Evolutionary conservation across 129 eudicot species (phyloP), one percentile per base, ranked within the genome.

Genomic region (Calendula officinalis): DNA sequence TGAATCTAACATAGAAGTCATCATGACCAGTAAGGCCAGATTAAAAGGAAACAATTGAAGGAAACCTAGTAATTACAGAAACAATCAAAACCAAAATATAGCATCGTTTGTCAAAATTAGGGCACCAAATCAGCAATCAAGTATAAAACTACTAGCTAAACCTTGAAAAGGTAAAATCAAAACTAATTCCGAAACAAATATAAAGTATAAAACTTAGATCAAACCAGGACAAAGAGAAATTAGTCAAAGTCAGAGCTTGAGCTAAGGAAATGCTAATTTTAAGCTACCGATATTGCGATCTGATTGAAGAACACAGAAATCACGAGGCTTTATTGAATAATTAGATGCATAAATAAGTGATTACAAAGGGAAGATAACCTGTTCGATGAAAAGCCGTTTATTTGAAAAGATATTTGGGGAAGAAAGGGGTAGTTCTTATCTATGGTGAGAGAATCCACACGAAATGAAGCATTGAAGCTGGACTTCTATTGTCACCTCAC

Each of bases 241-340:
- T 47, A 41, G 67, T 64, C 37, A 70, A 70, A 66, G 41, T 34
- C 40, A 48, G 13, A 58, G 7, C 6, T 14, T 69, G 40, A 55
- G 62, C 48, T 22, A 62, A 43, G 44, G 22, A 45, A 54, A 36
- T 10, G 62, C 30, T 8, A 6, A 12, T 54, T 32, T n/a, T 32
- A 75, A 75, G 60, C 60, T 45, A 69, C 16, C 33, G n/a, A 41
- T 56, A 35, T 40, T 51, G 47, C 72, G 81, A 70, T 77, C 81
- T 70, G 68, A 70, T 57, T 13, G 48, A 68, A 69, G 46, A 76
- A 11, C 56, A 48, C 14, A 7, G 51, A 62, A 62, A 70, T 54
- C 61, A 60, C 3, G 38, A 67, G 30, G 30, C 5, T 55, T 45
- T 14, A 56, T 46, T 55, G 4, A 57, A 44, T 1, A 22, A 33